These are phyloP conservation scores for Xylaria scruposa DNA, from an alignment of 495 filamentous ascomycete genomes.

Conservation along the genomic window DNA sequence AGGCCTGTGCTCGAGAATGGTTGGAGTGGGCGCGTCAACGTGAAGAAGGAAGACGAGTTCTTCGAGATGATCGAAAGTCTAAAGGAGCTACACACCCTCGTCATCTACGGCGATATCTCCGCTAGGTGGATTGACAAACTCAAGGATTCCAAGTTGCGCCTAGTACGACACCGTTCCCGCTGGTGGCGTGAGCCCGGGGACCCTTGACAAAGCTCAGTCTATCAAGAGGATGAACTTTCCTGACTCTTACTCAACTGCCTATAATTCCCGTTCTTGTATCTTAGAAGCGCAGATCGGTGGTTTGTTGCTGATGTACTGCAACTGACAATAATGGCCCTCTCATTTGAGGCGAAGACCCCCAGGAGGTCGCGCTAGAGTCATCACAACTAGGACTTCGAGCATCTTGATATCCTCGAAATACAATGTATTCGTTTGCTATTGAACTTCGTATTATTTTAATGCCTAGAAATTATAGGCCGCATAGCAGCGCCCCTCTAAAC, in stretches of 20 bases:
- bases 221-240: background rate
- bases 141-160: conserved; percentile 22
- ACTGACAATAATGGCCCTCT: background rate
- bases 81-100: conserved; percentile 28
- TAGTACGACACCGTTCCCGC: conserved; percentile 27
- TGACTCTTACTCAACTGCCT: background rate
- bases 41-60: conserved; percentile 39
- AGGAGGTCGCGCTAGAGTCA: background rate
- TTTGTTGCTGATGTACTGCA: background rate
- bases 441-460: background rate
- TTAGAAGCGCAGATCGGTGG: background rate
- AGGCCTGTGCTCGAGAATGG: conserved; percentile 24
- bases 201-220: conserved; percentile 1
- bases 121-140: conserved; percentile 30
- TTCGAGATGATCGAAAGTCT: conserved; percentile 28
- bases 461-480: background rate
- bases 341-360: background rate
- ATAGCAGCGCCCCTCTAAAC: background rate
- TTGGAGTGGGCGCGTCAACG: conserved; percentile 31
- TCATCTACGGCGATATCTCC: conserved; percentile 32
- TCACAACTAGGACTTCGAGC: background rate
- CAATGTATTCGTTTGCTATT: background rate
- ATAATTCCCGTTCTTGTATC: background rate
- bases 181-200: conserved; percentile 38
- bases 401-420: background rate